Evolutionary conservation across 139 green algal genomes (phyloP), one percentile per base, ranked within the genome.

Genomic region (Chlamydomonas sp.): DNA sequence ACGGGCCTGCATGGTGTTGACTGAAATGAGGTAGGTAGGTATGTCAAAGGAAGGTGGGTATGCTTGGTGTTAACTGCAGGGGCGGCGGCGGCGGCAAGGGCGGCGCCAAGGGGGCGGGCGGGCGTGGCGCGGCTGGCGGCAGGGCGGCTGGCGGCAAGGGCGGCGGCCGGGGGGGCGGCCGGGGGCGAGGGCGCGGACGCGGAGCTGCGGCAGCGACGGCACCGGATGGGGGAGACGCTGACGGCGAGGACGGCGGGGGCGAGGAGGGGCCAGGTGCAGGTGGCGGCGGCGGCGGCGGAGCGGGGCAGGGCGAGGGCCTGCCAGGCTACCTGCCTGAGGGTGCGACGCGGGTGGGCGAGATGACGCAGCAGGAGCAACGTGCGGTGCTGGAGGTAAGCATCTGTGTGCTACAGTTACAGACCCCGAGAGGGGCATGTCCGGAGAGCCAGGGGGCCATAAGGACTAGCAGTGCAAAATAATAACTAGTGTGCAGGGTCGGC

Each of bases 291-390:
- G 4, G 77, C 61, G 74, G 64, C 58, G 80, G 69, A 68, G 82
- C 81, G 16, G 85, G 60, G 20, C 80, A n/a, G n/a, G n/a, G 31
- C 31, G 31, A 49, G 31, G 31, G 31, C 31, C 31, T 49, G 31
- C 31, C 31, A 49, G 31, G 31, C 31, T 49, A 49, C 31, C 31
- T 49, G 31, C 31, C 31, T 49, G 31, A 49, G 31, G 31, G 31
- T 49, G 31, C 31, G 31, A 49, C 31, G 31, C 31, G 31, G 31
- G 31, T 49, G 31, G 90, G 91, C 75, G 31, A 49, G 31, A 95
- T 95, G 92, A 91, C 91, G 57, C 88, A 93, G 79, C 77, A 81
- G 66, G 83, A 95, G 78, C 92, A 95, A 78, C 80, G 90, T 57
- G 84, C 63, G 9, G 89, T 94, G 67, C 83, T 94, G 69, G 67